Base-by-base conservation (phyloP, 2,329 filamentous ascomycete species). In the Phaeosphaeriaceae sp. region DNA sequence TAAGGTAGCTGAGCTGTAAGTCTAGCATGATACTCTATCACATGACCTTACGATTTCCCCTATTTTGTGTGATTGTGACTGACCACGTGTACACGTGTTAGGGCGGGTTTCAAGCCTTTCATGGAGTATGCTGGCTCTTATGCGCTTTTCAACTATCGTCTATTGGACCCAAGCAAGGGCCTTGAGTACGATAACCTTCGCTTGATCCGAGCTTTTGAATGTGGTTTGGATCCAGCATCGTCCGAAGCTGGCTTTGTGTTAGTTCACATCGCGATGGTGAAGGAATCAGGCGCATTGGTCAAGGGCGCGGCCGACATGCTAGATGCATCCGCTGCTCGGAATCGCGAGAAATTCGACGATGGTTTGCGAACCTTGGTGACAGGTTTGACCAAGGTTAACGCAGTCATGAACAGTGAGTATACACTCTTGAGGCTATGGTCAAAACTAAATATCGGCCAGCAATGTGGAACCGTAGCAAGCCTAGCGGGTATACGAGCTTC, bases 211-310 rank as follows among this genome's bases (percentile, higher is more conserved):
- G 93, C 91, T 18, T 97, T 97, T 64, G 92, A 97, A 76, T 84
- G 88, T 63, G 93, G 93, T 12, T 85, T 96, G 7, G 89, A 97
- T 71, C 89, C 89, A 0, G 82, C 82, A 26, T 95, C 90, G 3
- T 96, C 92, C 6, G 93, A 97, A 74, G 93, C 93, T 1, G 93
- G 93, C 41, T 97, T 97, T 71, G 91, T 97, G n/a, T 83, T 97
- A 11, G 92, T 94, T 4, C 93, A 97, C 73, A 87, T 97, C 42
- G 91, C 95, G 74, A 97, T 97, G 92, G 93, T 96, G 41, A 87
- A 87, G 69, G 86, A 96, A 74, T 92, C 92, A 0, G 88, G 88
- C 0, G 83, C 85, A 1, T 80, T 97, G 1, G 86, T 97, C 38
- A 81, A 84, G 34, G 90, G 90, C 26, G 84, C 86, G 3, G 81